Percentiles rank a stretch among this genome's conserved stretches.
phyloP scores from a whole-genome alignment of 257 asterid genomes.

The Petunia secreta region DNA sequence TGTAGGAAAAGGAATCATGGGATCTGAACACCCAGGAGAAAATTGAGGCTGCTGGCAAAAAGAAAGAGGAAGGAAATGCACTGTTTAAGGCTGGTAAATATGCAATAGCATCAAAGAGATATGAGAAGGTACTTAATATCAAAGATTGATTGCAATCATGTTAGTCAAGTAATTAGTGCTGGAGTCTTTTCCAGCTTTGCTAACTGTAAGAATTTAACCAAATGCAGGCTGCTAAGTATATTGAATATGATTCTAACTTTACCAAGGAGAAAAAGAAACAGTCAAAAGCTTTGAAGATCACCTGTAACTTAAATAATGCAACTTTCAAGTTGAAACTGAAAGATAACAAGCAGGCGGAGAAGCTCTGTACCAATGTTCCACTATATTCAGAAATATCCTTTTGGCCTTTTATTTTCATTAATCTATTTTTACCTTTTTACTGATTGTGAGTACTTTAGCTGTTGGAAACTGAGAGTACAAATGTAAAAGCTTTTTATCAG shows the following conservation, averaged over 20 bases:
- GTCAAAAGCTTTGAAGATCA: slow-evolving; percentile 51
- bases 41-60: slow-evolving; percentile 43
- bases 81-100: slow-evolving; percentile 47
- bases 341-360: slow-evolving; percentile 61
- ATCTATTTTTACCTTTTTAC: not conserved
- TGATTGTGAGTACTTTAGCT: slow-evolving; percentile 39
- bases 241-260: slow-evolving; percentile 60
- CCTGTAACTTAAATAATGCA: slow-evolving; percentile 62
- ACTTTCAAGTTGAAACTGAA: slow-evolving; percentile 64
- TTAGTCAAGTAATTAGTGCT: not conserved
- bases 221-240: slow-evolving; percentile 46
- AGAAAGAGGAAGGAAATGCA: slow-evolving; percentile 51
- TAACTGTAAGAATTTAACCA: not conserved
- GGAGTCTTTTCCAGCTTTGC: not conserved
- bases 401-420: not conserved
- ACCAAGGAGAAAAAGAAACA: slow-evolving; percentile 66
- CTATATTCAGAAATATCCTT: not conserved
- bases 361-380: slow-evolving; percentile 65
- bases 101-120: slow-evolving; percentile 43
- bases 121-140: slow-evolving; percentile 37
- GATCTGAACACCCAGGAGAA: slow-evolving; percentile 51
- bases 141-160: not conserved
- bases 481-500: slow-evolving; percentile 80
- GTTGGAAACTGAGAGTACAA: slow-evolving; percentile 70
- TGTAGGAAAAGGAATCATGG: slow-evolving; percentile 50